Base-by-base conservation (phyloP, 768 basidiomycete species). In the Suillus weaverae region DNA sequence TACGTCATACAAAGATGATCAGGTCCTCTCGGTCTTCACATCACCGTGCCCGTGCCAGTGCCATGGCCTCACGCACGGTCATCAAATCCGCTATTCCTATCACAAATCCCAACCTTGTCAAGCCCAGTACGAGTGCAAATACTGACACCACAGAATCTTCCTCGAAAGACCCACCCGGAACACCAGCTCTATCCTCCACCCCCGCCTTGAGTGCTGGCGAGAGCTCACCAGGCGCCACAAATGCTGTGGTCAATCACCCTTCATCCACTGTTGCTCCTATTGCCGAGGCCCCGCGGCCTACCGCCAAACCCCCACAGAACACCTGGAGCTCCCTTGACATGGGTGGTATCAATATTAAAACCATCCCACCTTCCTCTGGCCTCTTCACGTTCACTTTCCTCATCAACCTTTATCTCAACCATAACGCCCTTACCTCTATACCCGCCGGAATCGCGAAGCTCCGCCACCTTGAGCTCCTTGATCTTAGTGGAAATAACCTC, bases 281-380 rank as follows among this genome's bases (percentile, higher is more conserved):
- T 48, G 81, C 87, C 35, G 86, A 88, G 73, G 84, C 85, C 26
- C 84, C 88, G 51, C 85, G 89, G 71, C 86, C 86, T 30, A 87
- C 86, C 5, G 83, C 85, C 51, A 85, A 86, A 67, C 86, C 89
- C 8, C 87, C 91, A 55, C 85, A 86, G 73, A 91, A 87, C 77
- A 86, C 85, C 13, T 99, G 97, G 96, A 90, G 80, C 35, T 92
- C 93, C 22, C 81, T 99, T 56, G 97, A 99, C 78, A 94, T 99
- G 88, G 97, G 97, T 62, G 97, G 97, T 18, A 89, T 97, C 69
- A 87, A 88, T 68, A 88, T 99, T 73, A 97, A 96, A 83, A 94
- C 91, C 68, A 83, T 99, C 60, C 92, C 96, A 41, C 79, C 88
- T 6, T 83, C 79, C 8, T 91, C 89, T 54, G 89, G 88, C 33